A percentile compares a stretch with the other conserved stretches of the same genome.
phyloP scores from a whole-genome alignment of 306 rosid genomes.

The Acacia acuminata region DNA sequence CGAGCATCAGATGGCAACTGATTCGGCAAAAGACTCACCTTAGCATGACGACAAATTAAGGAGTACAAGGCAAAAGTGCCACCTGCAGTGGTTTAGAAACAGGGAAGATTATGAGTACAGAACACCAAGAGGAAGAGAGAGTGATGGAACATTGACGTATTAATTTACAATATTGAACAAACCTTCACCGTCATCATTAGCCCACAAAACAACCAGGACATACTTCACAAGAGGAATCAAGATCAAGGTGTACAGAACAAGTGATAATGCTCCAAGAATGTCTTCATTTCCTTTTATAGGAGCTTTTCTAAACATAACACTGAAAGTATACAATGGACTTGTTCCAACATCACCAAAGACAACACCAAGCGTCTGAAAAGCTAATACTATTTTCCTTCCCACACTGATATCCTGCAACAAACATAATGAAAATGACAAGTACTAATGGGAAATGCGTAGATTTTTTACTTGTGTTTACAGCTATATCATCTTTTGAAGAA shows the following conservation, averaged over 20 bases:
- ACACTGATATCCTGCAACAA: constrained; percentile 68
- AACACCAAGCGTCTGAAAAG: constrained; percentile 94
- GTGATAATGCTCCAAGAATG: constrained; percentile 88
- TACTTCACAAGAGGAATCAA: constrained; percentile 94
- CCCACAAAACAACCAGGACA: constrained; percentile 92
- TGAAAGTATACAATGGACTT: constrained; percentile 91
- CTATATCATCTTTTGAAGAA: not conserved
- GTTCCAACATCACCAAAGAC: constrained; percentile 99
- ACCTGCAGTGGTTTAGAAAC: constrained; percentile 61
- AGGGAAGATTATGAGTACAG: constrained; percentile 16
- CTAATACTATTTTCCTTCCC: constrained; percentile 69
- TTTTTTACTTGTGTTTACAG: constrained; percentile 10
- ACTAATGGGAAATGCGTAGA: not conserved
- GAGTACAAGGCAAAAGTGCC: constrained; percentile 99
- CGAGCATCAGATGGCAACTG: constrained; percentile 95
- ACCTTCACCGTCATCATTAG: constrained; percentile 99
- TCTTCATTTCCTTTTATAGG: constrained; percentile 87
- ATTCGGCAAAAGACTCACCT: constrained; percentile 98
- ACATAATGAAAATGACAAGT: constrained; percentile 24
- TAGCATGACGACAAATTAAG: constrained; percentile 97
- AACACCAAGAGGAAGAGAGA: constrained; percentile 12
- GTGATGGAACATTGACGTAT: not conserved
- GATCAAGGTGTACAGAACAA: constrained; percentile 86
- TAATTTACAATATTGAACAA: constrained; percentile 19
- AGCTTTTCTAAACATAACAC: constrained; percentile 93